A percentile compares a stretch with the other conserved stretches of the same genome.
Conservation (phyloP, 2,329 filamentous ascomycete species). For the Trichoderma endophyticum region DNA sequence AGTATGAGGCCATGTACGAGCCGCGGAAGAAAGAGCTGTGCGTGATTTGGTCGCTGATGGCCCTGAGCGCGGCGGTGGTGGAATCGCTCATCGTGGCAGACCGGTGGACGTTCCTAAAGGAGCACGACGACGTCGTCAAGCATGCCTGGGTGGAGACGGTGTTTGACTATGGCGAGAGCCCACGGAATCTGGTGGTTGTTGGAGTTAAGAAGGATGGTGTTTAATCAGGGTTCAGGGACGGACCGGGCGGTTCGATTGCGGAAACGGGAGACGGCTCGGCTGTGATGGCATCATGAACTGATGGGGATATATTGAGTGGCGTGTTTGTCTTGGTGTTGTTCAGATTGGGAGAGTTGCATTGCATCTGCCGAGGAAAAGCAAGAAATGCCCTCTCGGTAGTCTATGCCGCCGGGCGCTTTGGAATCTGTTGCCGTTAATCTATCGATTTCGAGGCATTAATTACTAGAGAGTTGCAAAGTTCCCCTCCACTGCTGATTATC, state of each 20-base stretch:
- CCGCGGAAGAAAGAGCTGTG: slow-evolving; percentile 75
- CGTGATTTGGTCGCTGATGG: slow-evolving; percentile 92
- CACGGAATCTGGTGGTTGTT: slow-evolving; percentile 88
- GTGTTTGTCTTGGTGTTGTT: background rate
- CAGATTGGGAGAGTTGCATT: background rate
- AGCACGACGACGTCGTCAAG: slow-evolving; percentile 67
- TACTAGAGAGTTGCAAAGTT: background rate
- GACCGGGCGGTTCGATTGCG: background rate
- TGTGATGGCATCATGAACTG: background rate
- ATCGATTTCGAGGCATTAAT: background rate
- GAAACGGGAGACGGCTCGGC: background rate
- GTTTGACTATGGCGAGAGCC: slow-evolving; percentile 83
- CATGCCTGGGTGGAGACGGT: slow-evolving; percentile 90
- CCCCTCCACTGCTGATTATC: background rate
- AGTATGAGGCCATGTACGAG: slow-evolving; percentile 64
- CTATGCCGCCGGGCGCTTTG: background rate
- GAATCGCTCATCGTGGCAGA: slow-evolving; percentile 90
- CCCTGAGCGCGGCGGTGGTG: slow-evolving; percentile 84
- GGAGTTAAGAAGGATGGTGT: slow-evolving; percentile 66
- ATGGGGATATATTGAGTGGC: background rate
- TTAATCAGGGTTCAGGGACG: background rate
- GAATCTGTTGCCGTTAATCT: background rate
- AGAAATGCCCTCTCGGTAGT: background rate
- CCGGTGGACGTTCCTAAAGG: slow-evolving; percentile 80
- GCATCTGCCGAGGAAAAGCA: background rate